phyloP scores from a whole-genome alignment of 805 yeast species.

The Danielia oregonensis region DNA sequence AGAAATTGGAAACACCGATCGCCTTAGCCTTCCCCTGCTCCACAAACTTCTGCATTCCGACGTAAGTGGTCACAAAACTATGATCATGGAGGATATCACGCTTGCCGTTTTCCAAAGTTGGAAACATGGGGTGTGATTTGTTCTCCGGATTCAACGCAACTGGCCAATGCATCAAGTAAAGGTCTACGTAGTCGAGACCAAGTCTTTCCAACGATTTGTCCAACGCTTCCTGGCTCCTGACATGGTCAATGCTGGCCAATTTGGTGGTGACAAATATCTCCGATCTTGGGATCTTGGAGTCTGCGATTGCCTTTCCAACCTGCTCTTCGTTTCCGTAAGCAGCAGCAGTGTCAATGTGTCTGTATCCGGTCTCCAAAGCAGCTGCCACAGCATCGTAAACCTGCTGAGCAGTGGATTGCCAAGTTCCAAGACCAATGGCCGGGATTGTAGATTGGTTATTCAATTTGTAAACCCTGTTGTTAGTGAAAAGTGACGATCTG shows the following conservation, averaged over 20 bases:
- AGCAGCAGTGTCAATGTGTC: constrained; percentile 17
- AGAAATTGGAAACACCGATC: constrained; percentile 76
- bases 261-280: constrained; percentile 72
- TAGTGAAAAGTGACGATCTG: no score
- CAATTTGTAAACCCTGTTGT: constrained; percentile 7
- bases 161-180: constrained; percentile 85
- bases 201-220: constrained; percentile 57
- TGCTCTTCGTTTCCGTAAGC: constrained; percentile 13
- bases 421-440: constrained; percentile 39
- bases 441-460: constrained; percentile 15
- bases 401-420: constrained; percentile 55
- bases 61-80: constrained; percentile 57
- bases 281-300: constrained; percentile 42
- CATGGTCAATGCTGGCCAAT: constrained; percentile 55
- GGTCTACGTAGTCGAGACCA: constrained; percentile 72
- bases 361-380: constrained; percentile 46
- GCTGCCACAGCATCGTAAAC: constrained; percentile 54
- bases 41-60: constrained; percentile 56
- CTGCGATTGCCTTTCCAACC: constrained; percentile 14
- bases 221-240: constrained; percentile 50
- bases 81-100: constrained; percentile 31
- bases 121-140: constrained; percentile 29
- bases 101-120: constrained; percentile 32
- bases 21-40: constrained; percentile 52
- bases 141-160: constrained; percentile 46